These are phyloP conservation scores for Bipolaris bicolor DNA, from an alignment of 2,329 filamentous ascomycete species.

Conservation along the genomic window DNA sequence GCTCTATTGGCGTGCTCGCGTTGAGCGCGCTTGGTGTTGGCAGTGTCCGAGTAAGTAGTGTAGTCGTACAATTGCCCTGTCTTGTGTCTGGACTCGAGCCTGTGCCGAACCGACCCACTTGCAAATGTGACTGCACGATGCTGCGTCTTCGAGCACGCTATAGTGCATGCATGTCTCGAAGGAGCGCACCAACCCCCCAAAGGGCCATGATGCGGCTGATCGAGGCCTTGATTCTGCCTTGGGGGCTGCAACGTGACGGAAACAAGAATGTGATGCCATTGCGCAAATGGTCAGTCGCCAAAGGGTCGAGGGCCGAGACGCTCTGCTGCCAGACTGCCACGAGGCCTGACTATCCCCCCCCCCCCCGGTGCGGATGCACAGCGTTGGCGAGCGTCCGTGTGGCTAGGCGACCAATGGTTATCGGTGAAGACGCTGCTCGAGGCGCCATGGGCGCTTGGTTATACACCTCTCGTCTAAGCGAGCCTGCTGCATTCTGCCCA, in stretches of 20 bases:
- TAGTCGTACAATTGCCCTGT: not conserved
- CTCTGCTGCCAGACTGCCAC: conserved; percentile 28
- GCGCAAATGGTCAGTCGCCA: conserved; percentile 20
- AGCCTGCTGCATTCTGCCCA: conserved; percentile 7
- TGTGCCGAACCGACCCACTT: not conserved
- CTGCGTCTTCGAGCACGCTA: conserved; percentile 11
- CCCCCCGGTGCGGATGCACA: conserved; percentile 9
- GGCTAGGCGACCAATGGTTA: conserved; percentile 23
- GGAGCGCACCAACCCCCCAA: conserved; percentile 14
- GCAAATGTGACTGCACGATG: not conserved
- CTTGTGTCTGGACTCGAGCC: not conserved
- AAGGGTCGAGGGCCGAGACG: conserved; percentile 27
- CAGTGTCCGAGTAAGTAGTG: not conserved
- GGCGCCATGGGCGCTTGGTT: conserved; percentile 27
- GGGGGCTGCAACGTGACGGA: conserved; percentile 36
- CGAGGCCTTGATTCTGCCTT: conserved; percentile 28
- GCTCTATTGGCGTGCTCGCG: not conserved
- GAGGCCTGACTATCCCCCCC: conserved; percentile 25
- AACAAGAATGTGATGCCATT: conserved; percentile 19
- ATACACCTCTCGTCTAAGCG: conserved; percentile 17
- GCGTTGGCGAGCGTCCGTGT: conserved; percentile 19
- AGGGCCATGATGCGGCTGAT: conserved; percentile 19
- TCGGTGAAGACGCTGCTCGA: conserved; percentile 23
- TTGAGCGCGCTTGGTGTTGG: conserved; percentile 4
- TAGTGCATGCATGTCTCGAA: conserved; percentile 25